Evolutionary conservation across 768 basidiomycete species (phyloP).

Genomic region (Kwoniella botswanensis): DNA sequence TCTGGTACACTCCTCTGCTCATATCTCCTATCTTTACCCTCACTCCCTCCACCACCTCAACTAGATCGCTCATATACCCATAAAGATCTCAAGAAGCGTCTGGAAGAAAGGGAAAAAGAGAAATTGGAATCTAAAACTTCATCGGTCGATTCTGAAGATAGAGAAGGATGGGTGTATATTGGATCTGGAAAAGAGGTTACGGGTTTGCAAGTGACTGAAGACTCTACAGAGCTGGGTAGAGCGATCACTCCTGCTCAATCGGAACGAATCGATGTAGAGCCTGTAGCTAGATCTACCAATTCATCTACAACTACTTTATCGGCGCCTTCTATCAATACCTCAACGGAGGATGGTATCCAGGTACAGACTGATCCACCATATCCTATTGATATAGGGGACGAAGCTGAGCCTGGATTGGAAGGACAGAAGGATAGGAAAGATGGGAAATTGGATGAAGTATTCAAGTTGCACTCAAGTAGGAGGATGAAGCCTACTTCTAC

Average conservation of each 20-base stretch:
- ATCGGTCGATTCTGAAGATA: slow-evolving; percentile 16
- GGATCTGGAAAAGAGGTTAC: slow-evolving; percentile 19
- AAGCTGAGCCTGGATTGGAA: slow-evolving; percentile 10
- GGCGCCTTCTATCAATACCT: slow-evolving; percentile 24
- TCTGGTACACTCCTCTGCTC: slow-evolving; percentile 85
- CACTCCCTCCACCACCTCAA: slow-evolving; percentile 62
- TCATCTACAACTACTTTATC: slow-evolving; percentile 47
- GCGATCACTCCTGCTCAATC: slow-evolving; percentile 27
- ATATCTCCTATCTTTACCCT: slow-evolving; percentile 71
- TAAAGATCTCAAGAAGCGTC: slow-evolving; percentile 63
- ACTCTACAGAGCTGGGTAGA: not conserved
- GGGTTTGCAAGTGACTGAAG: slow-evolving; percentile 14
- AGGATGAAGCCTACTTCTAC: slow-evolving; percentile 52
- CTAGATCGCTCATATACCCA: slow-evolving; percentile 62
- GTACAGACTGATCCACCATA: slow-evolving; percentile 27
- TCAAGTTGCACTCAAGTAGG: slow-evolving; percentile 50
- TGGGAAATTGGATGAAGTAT: slow-evolving; percentile 50
- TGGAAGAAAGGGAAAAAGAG: slow-evolving; percentile 59
- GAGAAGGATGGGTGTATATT: slow-evolving; percentile 30
- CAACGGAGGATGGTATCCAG: slow-evolving; percentile 5
- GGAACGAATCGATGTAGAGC: slow-evolving; percentile 25
- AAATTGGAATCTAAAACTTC: slow-evolving; percentile 58
- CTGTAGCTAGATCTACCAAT: slow-evolving; percentile 17
- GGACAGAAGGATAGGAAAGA: slow-evolving; percentile 49
- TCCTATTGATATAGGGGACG: slow-evolving; percentile 50